Evolutionary conservation across 768 basidiomycete genomes (phyloP), one percentile per base, ranked within the genome.

Genomic region (Hericium alpestre): DNA sequence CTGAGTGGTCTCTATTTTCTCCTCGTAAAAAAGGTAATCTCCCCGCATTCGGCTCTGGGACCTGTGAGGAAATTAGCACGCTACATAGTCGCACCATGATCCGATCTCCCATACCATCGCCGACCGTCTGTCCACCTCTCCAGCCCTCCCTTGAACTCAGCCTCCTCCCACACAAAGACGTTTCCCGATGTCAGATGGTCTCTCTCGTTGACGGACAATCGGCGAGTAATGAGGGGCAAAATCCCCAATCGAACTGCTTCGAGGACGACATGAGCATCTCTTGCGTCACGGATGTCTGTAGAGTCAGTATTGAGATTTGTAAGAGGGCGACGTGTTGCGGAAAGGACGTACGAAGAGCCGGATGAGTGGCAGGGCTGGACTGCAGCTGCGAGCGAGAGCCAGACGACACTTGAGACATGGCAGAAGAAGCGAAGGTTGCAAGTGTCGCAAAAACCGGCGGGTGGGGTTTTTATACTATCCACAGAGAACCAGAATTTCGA

Each of bases 91-190:
- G 27, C 15, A 10, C 15, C 38, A 23, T 16, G n/a, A 13, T 2
- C 50, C 27, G 40, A 49, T 20, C 16, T 25, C 22, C 56, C 72
- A 50, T 67, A 83, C 88, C 88, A 90, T 71, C 88, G 74, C 60
- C 86, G 75, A 13, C 88, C 88, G 65, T 90, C 88, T 16, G 88
- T 90, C 88, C 88, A 90, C 23, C 88, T 77, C 57, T 89, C 73
- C 39, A 87, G 71, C 16, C 70, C 71, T 10, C 71, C 71, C 58
- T 87, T 87, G 53, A 79, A 75, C 61, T 86, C 87, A 3, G 86
- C 85, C 67, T 90, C 88, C 63, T 90, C 87, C 88, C 88, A 90
- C 40, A 90, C 88, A 63, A 88, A 90, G 43, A 90, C 79, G 58
- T 89, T 86, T 2, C 88, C 88, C 53, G 86, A 86, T 40, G 67